Conservation (phyloP, 2,329 filamentous ascomycete species). For the Colletotrichum abscissum region DNA sequence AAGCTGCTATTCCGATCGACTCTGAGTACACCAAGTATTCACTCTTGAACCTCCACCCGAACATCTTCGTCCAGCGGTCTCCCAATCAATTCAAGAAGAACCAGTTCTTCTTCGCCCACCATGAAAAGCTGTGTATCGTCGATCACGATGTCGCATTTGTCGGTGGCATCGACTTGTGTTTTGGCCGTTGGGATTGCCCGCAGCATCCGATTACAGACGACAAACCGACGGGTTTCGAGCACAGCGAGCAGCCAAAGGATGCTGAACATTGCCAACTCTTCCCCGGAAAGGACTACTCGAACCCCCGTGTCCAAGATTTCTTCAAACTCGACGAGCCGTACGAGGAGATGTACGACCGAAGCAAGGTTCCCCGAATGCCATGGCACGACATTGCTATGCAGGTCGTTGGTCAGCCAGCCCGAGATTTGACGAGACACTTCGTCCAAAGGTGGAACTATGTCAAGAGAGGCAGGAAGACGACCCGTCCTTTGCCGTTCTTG, state of each 20-base stretch:
- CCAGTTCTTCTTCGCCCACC: constrained; percentile 99
- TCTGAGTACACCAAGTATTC: constrained; percentile 99
- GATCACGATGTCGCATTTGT: constrained; percentile 97
- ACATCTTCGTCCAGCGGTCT: constrained; percentile 95
- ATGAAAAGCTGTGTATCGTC: constrained; percentile 97
- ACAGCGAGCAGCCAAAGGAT: constrained; percentile 81
- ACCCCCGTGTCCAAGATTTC: constrained; percentile 95
- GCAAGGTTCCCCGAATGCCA: constrained; percentile 90
- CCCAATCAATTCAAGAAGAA: constrained; percentile 99
- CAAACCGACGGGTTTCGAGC: constrained; percentile 93
- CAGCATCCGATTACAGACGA: constrained; percentile 93
- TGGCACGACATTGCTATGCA: constrained; percentile 99
- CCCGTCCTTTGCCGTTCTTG: constrained; percentile 91
- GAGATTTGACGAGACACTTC: constrained; percentile 94
- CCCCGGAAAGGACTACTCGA: constrained; percentile 98
- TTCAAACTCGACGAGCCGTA: constrained; percentile 93
- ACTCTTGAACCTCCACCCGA: constrained; percentile 92
- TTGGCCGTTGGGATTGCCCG: constrained; percentile 96
- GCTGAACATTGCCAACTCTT: constrained; percentile 95
- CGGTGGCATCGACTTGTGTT: constrained; percentile 95
- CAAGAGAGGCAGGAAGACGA: constrained; percentile 90
- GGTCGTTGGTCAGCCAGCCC: constrained; percentile 92
- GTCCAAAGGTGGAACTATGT: constrained; percentile 99
- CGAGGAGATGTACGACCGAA: constrained; percentile 98
- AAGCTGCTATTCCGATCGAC: constrained; percentile 96